phyloP scores from a whole-genome alignment of 2,329 filamentous ascomycete species.

The Colletotrichum sp. region DNA sequence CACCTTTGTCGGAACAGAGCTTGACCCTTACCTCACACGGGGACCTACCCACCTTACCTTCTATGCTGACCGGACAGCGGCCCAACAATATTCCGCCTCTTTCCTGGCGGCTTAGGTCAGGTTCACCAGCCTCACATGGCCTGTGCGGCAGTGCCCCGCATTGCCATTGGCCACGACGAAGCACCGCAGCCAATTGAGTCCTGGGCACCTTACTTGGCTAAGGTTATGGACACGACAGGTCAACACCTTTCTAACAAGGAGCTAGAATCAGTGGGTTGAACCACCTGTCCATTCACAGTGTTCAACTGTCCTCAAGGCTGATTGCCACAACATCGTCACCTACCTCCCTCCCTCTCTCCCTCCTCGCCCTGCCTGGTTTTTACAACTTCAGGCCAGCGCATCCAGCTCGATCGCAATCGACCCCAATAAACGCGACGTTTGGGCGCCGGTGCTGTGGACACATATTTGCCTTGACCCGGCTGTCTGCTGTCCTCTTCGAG shows the following conservation, averaged over 20 bases:
- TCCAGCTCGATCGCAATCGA: not conserved
- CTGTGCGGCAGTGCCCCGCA: not conserved
- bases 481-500: not conserved
- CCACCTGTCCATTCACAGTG: constrained; percentile 9
- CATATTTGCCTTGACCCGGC: constrained; percentile 10
- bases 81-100: not conserved
- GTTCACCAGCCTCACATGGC: not conserved
- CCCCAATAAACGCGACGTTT: not conserved
- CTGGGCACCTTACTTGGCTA: not conserved
- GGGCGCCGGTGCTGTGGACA: constrained; percentile 15
- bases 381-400: not conserved
- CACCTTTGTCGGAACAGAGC: not conserved
- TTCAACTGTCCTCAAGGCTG: not conserved
- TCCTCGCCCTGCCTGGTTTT: not conserved
- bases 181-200: not conserved
- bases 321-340: not conserved
- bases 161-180: not conserved
- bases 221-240: not conserved
- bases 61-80: not conserved
- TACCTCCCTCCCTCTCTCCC: not conserved
- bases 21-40: too few species aligned
- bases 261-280: constrained; percentile 9
- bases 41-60: too few species aligned
- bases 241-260: not conserved
- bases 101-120: not conserved